Conservation (phyloP, 129 eudicot species). For the Dittrichia graveolens region DNA sequence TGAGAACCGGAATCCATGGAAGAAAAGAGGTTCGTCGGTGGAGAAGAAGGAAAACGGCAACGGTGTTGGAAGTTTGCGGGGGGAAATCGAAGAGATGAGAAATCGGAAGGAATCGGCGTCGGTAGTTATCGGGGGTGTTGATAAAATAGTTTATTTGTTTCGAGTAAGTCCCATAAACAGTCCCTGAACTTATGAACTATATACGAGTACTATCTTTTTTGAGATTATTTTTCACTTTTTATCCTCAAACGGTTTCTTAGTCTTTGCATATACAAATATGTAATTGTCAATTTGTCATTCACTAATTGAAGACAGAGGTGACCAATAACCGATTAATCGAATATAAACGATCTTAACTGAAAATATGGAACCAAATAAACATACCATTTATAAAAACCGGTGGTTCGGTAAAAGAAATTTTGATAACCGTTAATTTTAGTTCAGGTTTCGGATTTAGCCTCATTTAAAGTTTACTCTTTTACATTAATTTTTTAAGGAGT, state of each 20-base stretch:
- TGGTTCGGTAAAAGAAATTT: too few species aligned
- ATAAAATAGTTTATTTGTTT: constrained; percentile 18
- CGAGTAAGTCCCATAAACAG: background rate
- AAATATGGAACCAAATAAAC: too few species aligned
- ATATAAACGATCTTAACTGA: too few species aligned
- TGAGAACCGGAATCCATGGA: constrained; percentile 31
- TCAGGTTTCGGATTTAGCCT: too few species aligned
- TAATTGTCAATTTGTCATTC: too few species aligned
- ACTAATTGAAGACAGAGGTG: too few species aligned
- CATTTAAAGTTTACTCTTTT: too few species aligned
- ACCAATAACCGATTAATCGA: too few species aligned
- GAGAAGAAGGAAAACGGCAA: constrained; percentile 6
- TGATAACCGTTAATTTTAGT: too few species aligned
- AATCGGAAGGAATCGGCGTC: constrained; percentile 13
- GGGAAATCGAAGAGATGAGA: constrained; percentile 13
- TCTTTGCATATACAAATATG: too few species aligned
- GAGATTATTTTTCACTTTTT: constrained; percentile 5
- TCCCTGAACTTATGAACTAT: constrained; percentile 2
- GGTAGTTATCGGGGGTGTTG: constrained; percentile 35
- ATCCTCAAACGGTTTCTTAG: constrained; percentile 7
- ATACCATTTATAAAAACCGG: too few species aligned
- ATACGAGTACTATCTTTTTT: background rate
- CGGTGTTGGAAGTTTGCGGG: constrained; percentile 22
- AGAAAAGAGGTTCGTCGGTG: background rate
- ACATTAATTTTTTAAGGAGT: too few species aligned